Evolutionary conservation across 2,329 filamentous ascomycete genomes (phyloP), one percentile per base, ranked within the genome.

Genomic region (Hypocrella siamensis): DNA sequence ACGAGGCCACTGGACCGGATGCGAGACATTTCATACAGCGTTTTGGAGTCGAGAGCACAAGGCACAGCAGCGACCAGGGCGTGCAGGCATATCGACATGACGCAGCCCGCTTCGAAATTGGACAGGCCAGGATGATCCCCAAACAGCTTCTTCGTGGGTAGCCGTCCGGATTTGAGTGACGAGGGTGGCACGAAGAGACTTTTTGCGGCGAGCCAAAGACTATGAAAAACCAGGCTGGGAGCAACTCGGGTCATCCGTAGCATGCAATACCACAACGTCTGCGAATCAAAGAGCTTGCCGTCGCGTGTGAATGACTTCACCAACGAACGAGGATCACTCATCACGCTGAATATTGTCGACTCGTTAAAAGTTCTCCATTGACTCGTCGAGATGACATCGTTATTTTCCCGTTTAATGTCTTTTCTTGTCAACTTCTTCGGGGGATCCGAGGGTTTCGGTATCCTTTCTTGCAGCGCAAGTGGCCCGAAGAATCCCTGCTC

Each of bases 221-320:
- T 74, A 44, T 77, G 67, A 31, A 76, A 66, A 3, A 78, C 70
- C 15, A 77, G 46, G 29, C 56, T 68, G 4, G 71, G 68, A 12
- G 65, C 61, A 26, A 65, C 61, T 30, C 69, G 59, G 5, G 66
- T 72, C 48, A 78, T 53, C 34, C 67, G 65, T 33, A 74, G 51
- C 61, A 75, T 72, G 42, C 66, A 70, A 44, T 73, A 75, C 70
- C 67, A 78, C 2, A 74, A 52, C 11, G 64, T 69, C 31, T 71
- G 69, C 1, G 71, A 75, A 46, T 77, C 70, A 33, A 70, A 61
- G 1, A 72, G 46, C 28, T 63, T 58, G 9, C 60, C 62, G 9
- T 66, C 55, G 27, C 53, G 49, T 2, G 63, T 65, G 38, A 80
- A 79, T 1, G 74, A 77, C 24, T 51, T 53, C 18, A 76, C 51